Evolutionary conservation across 805 yeast genomes (phyloP).

Genomic region (Schwanniomyces sp.): DNA sequence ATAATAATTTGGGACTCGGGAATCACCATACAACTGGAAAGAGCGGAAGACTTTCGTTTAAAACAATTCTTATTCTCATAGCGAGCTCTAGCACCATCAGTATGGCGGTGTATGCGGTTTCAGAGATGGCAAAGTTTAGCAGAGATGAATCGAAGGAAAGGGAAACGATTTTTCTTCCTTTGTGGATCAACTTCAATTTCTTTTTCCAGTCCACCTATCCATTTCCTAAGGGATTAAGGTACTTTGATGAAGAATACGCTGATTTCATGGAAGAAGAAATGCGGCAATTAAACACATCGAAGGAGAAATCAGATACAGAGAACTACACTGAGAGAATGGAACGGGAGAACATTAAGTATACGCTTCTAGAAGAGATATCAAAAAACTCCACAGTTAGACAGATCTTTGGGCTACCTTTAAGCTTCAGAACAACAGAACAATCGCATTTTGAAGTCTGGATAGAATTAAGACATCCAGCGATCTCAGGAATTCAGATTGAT

Average conservation of each 20-base stretch:
- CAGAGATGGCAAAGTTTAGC: constrained; percentile 13
- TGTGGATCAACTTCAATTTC: constrained; percentile 26
- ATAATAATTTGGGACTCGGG: constrained; percentile 8
- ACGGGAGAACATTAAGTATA: constrained; percentile 22
- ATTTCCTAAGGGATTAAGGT: constrained; percentile 26
- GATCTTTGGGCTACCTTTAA: constrained; percentile 29
- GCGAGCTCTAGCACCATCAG: constrained; percentile 21
- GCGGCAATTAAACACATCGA: constrained; percentile 8
- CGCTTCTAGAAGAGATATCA: constrained; percentile 25
- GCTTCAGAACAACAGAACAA: constrained; percentile 8
- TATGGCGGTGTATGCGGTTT: constrained; percentile 21
- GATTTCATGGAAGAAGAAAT: constrained; percentile 13
- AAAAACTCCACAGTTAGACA: constrained; percentile 19
- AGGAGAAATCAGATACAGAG: constrained; percentile 5
- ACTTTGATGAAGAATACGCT: constrained; percentile 22
- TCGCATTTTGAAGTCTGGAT: constrained; percentile 27
- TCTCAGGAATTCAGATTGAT: constrained; percentile 27
- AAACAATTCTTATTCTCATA: constrained; percentile 18
- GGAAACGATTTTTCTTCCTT: constrained; percentile 20
- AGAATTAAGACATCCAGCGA: constrained; percentile 25
- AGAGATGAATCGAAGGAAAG: constrained; percentile 6
- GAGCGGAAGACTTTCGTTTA: constrained; percentile 13
- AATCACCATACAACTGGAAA: not conserved
- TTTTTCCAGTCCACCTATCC: constrained; percentile 18
- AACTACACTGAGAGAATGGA: constrained; percentile 14